Evolutionary conservation across 495 filamentous ascomycete species (phyloP), one percentile per base, ranked within the genome.

Genomic region (Penicillium psychrofluorescens): DNA sequence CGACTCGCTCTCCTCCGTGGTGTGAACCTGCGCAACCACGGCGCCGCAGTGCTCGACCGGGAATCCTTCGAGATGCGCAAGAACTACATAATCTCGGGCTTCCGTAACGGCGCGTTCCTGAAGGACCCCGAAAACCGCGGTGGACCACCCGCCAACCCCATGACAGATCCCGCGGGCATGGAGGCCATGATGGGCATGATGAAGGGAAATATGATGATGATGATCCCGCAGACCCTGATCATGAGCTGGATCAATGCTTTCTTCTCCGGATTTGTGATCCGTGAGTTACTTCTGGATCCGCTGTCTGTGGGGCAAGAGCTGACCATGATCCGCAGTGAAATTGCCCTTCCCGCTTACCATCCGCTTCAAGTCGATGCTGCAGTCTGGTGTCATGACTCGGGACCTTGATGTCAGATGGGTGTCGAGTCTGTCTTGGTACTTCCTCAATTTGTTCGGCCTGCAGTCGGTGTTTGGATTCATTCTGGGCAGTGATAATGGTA

Each of bases 241-340:
- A 98, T 98, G 92, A 88, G 92, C 41, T 98, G 92, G 92, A 96
- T 98, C 55, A 98, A 97, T 72, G 89, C 92, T 0, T 97, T 97
- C 63, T 98, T 98, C 56, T 89, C 86, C 35, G 92, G 92, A 14
- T 98, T 95, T 63, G 92, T 98, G 33, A 95, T 97, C 36, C 86
- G 90, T 95, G 71, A 45, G 85, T 78, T 33, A 11, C 33, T 29
- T 9, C 45, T 27, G 13, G 31, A n/a, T 14, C 31, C 38, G 29
- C 44, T 30, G n/a, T 16, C 40, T 15, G 9, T 29, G 32, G 31
- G 28, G 10, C 33, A 32, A 38, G 12, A 47, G 54, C 57, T 62
- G 43, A 62, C 50, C 7, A 14, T 7, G 11, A 29, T 33, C 8
- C 11, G 39, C 53, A 94, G 90, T 98, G 79, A 95, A 95, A 83